Base-by-base conservation (phyloP, 1,139 yeast species). In the Yamadazyma buinensis region DNA sequence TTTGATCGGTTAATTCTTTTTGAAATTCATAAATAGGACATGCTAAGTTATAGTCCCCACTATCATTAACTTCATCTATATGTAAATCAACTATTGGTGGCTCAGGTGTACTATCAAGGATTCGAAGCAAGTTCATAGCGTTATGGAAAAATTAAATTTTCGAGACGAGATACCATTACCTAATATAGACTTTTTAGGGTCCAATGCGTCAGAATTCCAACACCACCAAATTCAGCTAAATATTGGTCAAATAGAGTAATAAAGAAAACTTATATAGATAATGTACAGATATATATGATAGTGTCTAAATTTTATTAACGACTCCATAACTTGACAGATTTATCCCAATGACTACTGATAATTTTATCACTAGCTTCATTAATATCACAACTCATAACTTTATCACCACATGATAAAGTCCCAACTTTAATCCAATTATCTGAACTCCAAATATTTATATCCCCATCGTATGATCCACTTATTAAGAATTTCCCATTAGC, bases 21-120 rank as follows among this genome's bases (percentile, higher is more conserved):
- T 92, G 97, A 47, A 86, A 84, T 42, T 84, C 88, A 40, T 85
- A 79, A 82, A 90, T 80, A 3, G 95, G 90, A 5, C 95, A 85
- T 0, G 95, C 87, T 28, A 90, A 65, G 55, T 78, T 75, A 55
- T 86, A 87, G 48, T 84, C 95, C 8, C 90, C 85, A 2, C 81
- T 73, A 4, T 53, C 57, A 39, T 62, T 67, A 37, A 50, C 45
- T 22, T 49, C 54, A 33, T 53, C 64, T 27, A 67, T 54, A 35
- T 67, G 67, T 26, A 71, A 67, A 43, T 77, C 84, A 6, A 81
- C 80, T 30, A 83, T 76, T 1, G 84, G 79, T 4, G 95, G 95
- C 49, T 84, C 92, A 0, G 95, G 95, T 7, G 88, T 81, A 8
- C 87, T 81, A 53, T 86, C 95, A 43, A 87, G 62, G 36, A 87